Conservation (phyloP, 1,284 basidiomycete genomes). For the Sporisorium sorghi region DNA sequence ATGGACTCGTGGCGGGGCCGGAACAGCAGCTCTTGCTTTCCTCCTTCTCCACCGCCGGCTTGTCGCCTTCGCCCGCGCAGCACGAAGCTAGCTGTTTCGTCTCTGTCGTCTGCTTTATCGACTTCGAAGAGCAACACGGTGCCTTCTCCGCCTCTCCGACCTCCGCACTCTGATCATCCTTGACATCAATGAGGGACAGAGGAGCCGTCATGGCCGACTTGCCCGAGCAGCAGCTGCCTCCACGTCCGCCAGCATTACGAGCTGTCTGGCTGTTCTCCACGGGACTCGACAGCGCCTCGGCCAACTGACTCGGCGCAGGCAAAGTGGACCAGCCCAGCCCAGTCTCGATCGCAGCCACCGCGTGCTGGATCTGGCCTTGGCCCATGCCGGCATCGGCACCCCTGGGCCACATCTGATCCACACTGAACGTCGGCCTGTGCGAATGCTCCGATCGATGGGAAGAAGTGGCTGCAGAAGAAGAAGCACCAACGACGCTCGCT, state of each 20-base stretch:
- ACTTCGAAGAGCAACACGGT: slow-evolving; percentile 26
- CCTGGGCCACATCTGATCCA: slow-evolving; percentile 42
- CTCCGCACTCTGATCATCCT: background rate
- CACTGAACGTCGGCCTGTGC: slow-evolving; percentile 24
- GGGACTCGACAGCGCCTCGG: slow-evolving; percentile 16
- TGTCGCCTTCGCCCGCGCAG: slow-evolving; percentile 10
- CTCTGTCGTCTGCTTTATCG: background rate
- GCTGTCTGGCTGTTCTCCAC: background rate
- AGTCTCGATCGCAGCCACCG: slow-evolving; percentile 38
- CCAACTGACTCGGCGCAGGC: slow-evolving; percentile 11
- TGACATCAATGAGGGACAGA: background rate
- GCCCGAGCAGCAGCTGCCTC: slow-evolving; percentile 37
- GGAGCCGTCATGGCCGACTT: background rate
- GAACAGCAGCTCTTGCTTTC: slow-evolving; percentile 35
- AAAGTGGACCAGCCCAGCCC: slow-evolving; percentile 48
- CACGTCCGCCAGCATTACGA: background rate
- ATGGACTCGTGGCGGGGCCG: background rate
- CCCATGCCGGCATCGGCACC: slow-evolving; percentile 49
- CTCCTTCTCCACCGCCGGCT: too few species aligned
- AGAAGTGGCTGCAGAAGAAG: slow-evolving; percentile 1
- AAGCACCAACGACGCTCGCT: background rate
- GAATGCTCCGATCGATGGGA: background rate
- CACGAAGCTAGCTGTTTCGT: slow-evolving; percentile 7
- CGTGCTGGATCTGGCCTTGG: slow-evolving; percentile 50
- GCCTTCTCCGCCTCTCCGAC: background rate